Conservation (phyloP, 1,284 basidiomycete species). For the Fomitopsis pinicola region DNA sequence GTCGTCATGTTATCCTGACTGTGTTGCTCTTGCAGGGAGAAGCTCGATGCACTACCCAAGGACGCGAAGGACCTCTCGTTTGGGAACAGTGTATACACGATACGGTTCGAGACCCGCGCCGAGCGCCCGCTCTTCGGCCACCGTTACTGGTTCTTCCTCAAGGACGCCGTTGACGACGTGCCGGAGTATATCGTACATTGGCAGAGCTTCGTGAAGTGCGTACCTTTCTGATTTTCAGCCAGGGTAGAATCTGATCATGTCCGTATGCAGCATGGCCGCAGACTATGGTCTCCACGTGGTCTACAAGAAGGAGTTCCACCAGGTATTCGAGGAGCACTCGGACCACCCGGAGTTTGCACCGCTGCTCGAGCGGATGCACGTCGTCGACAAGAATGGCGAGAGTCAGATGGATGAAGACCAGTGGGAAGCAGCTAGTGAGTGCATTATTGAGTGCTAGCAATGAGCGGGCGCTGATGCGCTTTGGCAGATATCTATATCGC, state of each 20-base stretch:
- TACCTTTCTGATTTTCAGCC: slow-evolving; percentile 7
- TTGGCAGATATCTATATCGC: slow-evolving; percentile 9
- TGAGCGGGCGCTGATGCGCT: slow-evolving; percentile 3
- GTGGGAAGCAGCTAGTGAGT: slow-evolving; percentile 95
- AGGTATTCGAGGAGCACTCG: slow-evolving; percentile 78
- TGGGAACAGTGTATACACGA: slow-evolving; percentile 88
- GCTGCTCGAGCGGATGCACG: slow-evolving; percentile 84
- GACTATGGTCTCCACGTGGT: slow-evolving; percentile 76
- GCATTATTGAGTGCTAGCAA: not conserved
- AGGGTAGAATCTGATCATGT: not conserved
- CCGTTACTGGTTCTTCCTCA: slow-evolving; percentile 90
- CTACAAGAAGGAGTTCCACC: slow-evolving; percentile 88
- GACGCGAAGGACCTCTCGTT: slow-evolving; percentile 68
- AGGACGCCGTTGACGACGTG: slow-evolving; percentile 95
- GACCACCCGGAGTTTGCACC: slow-evolving; percentile 73
- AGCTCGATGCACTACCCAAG: slow-evolving; percentile 61
- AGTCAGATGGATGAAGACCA: slow-evolving; percentile 90
- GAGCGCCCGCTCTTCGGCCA: slow-evolving; percentile 78
- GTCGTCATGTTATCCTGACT: slow-evolving; percentile 2
- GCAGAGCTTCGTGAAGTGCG: slow-evolving; percentile 87
- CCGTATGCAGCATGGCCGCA: slow-evolving; percentile 64
- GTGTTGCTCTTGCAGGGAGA: slow-evolving; percentile 43
- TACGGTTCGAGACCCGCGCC: slow-evolving; percentile 75
- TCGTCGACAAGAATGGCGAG: slow-evolving; percentile 78
- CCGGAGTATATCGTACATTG: slow-evolving; percentile 96